phyloP scores from a whole-genome alignment of 2,329 filamentous ascomycete species.

The Byssochlamys sp. region DNA sequence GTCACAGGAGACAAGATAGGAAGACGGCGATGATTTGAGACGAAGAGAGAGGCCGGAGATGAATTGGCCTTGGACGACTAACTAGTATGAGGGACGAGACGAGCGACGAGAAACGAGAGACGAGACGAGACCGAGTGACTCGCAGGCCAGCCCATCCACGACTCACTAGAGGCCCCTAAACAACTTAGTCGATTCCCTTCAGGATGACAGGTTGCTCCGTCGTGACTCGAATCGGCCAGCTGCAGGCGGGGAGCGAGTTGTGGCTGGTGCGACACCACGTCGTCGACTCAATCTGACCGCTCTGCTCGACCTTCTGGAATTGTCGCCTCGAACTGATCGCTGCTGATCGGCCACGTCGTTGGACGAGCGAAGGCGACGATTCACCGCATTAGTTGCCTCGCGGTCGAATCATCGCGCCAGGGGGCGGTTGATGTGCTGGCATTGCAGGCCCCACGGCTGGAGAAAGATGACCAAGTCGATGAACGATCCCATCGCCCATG shows the following conservation, averaged over 20 bases:
- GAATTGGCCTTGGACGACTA: neutral
- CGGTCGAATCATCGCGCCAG: slow-evolving; percentile 2
- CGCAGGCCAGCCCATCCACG: neutral
- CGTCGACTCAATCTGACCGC: neutral
- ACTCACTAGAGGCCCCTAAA: neutral
- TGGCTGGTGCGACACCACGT: neutral
- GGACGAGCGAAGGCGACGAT: slow-evolving; percentile 4
- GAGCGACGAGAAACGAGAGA: neutral
- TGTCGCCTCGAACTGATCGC: neutral
- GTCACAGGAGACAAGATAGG: neutral
- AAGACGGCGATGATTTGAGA: neutral
- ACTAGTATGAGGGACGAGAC: neutral
- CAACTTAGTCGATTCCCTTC: neutral
- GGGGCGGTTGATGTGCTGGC: slow-evolving; percentile 11
- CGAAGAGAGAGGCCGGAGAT: neutral
- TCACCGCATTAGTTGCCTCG: neutral
- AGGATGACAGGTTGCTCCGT: neutral
- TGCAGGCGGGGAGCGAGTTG: slow-evolving; percentile 1
- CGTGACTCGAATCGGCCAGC: slow-evolving; percentile 5
- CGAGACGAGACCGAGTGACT: neutral
- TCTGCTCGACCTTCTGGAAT: neutral
- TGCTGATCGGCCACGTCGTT: slow-evolving; percentile 14
- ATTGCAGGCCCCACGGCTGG: slow-evolving; percentile 11
- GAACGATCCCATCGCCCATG: neutral
- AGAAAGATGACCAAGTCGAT: neutral